A percentile compares a stretch with the other conserved stretches of the same genome.
Evolutionary conservation across 768 basidiomycete species (phyloP).

Genomic region (Xerocomellus chrysenteron): DNA sequence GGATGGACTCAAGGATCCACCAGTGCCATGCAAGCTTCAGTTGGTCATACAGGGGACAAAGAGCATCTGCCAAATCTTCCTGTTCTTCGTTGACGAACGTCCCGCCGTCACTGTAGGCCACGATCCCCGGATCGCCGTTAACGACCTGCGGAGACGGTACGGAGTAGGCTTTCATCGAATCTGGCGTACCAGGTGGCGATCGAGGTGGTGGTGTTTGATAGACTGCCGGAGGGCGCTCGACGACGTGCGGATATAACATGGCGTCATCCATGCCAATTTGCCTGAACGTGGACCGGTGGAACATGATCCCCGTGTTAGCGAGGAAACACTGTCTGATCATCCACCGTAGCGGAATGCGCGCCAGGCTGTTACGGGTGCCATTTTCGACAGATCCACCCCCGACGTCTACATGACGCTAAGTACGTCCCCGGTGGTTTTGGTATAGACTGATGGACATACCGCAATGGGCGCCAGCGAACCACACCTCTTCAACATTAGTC

Average conservation of each 20-base stretch:
- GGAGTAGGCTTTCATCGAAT: constrained; percentile 8
- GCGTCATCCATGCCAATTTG: constrained; percentile 47
- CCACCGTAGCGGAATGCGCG: constrained; percentile 75
- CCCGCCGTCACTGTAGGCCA: constrained; percentile 19
- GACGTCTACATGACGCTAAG: constrained; percentile 48
- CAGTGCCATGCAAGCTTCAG: constrained; percentile 46
- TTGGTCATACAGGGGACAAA: constrained; percentile 56
- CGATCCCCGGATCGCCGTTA: constrained; percentile 8
- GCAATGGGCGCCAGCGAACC: constrained; percentile 76
- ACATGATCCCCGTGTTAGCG: constrained; percentile 56
- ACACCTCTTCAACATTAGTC: constrained; percentile 74
- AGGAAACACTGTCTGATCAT: constrained; percentile 70
- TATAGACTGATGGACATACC: constrained; percentile 41
- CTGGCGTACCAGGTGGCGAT: constrained; percentile 12
- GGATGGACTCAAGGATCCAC: constrained; percentile 68
- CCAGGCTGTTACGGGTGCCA: constrained; percentile 54
- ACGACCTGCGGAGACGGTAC: constrained; percentile 18
- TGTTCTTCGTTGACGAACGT: constrained; percentile 49
- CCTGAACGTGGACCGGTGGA: constrained; percentile 44
- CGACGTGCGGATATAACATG: constrained; percentile 45
- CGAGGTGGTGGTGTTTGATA: constrained; percentile 21
- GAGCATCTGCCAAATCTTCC: constrained; percentile 61
- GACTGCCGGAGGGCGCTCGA: constrained; percentile 41
- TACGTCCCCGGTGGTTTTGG: neutral
- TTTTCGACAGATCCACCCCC: constrained; percentile 72